Base-by-base conservation (phyloP, 805 yeast genomes). In the Wickerhamomyces mucosus region DNA sequence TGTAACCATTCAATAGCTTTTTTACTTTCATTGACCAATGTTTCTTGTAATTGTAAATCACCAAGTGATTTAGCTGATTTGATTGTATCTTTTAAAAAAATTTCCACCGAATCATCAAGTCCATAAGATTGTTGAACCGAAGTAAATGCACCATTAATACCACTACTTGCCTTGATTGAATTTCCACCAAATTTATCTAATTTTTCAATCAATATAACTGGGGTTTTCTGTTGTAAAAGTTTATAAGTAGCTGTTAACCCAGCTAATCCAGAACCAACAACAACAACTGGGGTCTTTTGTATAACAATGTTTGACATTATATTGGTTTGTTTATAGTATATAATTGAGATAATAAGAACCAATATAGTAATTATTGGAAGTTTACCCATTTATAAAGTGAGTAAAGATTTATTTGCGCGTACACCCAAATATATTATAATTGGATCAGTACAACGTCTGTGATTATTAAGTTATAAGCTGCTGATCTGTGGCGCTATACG, bases 211-310 rank as follows among this genome's bases (percentile, higher is more conserved):
- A 74, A 35, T 0, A 62, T 45, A 4, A 73, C 70, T 1, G 67
- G 61, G 15, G 56, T 38, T 11, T 65, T 62, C 16, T 51, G 39
- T 25, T 59, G 50, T 16, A 57, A 42, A 6, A 81, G 59, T 7
- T 63, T 67, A n/a, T 65, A 54, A 0, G 88, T 82, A 0, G 89
- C 75, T 36, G 79, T 74, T 14, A 81, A 53, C 0, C 94, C 95
- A 2, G 94, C 63, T 10, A 81, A 70, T 0, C 95, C 95, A 4
- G 78, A 85, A 0, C 95, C 95, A 12, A 84, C 62, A n/a, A 84
- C 65, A 2, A 77, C 38, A n/a, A 46, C 50, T 3, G 50, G 48
- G 6, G 21, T 9, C 17, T 28, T 15, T 22, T 22, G 7, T 7
- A n/a, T n/a, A n/a, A n/a, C n/a, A n/a, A n/a, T n/a, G n/a, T n/a